Evolutionary conservation across 2,329 filamentous ascomycete genomes (phyloP), one percentile per base, ranked within the genome.

Genomic region (Trichophyton schoenleinii): DNA sequence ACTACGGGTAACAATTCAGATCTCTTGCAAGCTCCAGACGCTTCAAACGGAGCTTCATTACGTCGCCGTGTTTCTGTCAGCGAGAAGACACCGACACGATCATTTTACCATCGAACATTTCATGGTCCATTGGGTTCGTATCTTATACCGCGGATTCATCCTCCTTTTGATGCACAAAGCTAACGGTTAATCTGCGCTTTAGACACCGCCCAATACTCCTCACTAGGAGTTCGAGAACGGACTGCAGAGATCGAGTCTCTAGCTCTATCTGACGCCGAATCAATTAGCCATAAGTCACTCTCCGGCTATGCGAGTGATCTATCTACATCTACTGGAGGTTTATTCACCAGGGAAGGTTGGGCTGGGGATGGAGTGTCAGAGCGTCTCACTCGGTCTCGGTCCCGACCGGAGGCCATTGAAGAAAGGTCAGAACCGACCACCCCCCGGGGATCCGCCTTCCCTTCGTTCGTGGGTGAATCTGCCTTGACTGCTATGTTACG

Each of bases 221-320:
- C 81, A 38, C 84, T 86, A 63, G 88, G 85, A 66, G 87, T 96
- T 46, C 87, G 91, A 65, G 87, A 94, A 74, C 87, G 94, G 70
- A 95, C 91, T 1, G 89, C 90, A 59, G 89, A 95, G 74, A 80
- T 96, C 61, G 91, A 91, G 49, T 89, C 84, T 18, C 90, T 91
- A 71, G 86, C 89, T 58, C 81, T 96, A 31, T 86, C 86, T 44
- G 84, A 88, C 60, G 64, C 61, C 11, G 67, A 67, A 28, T 64
- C 63, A 31, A 60, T 63, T 20, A 61, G 72, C 46, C 70, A 70
- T 63, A 67, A 66, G 52, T 65, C 64, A 20, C 67, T 69, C 28
- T 52, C 63, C 34, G 66, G 66, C n/a, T 66, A 69, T 38, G 63
- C 66, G 11, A 67, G 66, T 25, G 67, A 69, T 60, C 63, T 71